A percentile compares a stretch with the other conserved stretches of the same genome.
Conservation (phyloP, 371 early-diverging fungal species). For the Batrachochytrium dendrobatidis region DNA sequence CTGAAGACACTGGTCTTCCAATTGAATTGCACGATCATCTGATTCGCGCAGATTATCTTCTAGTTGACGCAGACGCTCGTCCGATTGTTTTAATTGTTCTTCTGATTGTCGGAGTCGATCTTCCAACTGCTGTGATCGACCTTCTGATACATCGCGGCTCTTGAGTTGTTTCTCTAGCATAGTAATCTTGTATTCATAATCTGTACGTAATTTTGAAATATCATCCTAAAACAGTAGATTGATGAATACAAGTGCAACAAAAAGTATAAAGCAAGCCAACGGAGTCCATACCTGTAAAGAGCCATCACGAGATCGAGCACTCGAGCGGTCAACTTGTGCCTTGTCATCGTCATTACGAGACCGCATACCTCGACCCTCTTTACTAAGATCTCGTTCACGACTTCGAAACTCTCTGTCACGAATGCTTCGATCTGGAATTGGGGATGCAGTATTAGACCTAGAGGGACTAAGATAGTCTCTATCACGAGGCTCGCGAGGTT, state of each 20-base stretch:
- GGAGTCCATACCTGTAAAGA: background rate
- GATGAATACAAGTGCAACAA: background rate
- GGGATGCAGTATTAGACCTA: no score
- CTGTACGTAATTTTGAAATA: conserved; percentile 7
- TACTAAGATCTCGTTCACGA: conserved; percentile 2
- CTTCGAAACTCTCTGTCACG: conserved; percentile 8
- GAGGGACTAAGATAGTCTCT: no score
- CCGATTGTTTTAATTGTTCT: background rate
- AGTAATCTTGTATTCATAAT: conserved; percentile 16
- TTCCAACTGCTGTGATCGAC: background rate
- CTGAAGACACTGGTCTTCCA: background rate
- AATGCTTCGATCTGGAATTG: no score
- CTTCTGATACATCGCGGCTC: background rate
- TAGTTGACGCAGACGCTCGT: background rate
- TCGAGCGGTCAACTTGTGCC: background rate
- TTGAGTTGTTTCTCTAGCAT: conserved; percentile 16
- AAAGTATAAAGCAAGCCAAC: background rate
- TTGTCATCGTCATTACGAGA: no score
- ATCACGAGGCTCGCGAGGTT: no score
- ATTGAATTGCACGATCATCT: background rate
- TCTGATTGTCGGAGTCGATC: background rate
- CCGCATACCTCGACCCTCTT: no score
- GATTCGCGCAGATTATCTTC: background rate
- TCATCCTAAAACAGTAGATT: conserved; percentile 5
- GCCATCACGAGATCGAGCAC: background rate